Base-by-base conservation (phyloP, 2,329 filamentous ascomycete species). In the Coniochaeta ligniaria region DNA sequence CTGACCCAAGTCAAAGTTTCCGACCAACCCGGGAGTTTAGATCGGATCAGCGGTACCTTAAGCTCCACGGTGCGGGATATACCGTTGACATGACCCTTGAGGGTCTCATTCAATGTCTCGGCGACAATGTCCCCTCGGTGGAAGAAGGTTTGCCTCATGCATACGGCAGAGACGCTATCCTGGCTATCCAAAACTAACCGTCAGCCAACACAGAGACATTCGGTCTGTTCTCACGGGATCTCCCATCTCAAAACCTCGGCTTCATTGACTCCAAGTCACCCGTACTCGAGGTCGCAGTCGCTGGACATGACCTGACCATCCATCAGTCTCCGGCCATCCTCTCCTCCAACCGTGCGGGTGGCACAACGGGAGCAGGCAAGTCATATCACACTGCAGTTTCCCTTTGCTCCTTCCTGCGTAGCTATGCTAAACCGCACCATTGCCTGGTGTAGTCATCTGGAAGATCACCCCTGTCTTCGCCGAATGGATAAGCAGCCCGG, bases 391-490 rank as follows among this genome's bases (percentile, higher is more conserved):
- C 3, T 5, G 3, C 24, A n/a, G 45, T 56, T 36, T 22, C 54
- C 60, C 31, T 59, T 24, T 33, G n/a, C 33, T 52, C 57, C 28
- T 12, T 3, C 43, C 6, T 47, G 9, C 2, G 6, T 47, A 22
- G 8, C 26, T 31, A 20, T 41, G 28, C 41, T 43, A 58, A 20
- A 33, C 47, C 22, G 57, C 45, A 58, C 56, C 28, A 47, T 58
- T n/a, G 61, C 47, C 12, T 28, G 6, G 47, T 52, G 24, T 52
- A 52, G 92, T 96, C 20, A 79, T 98, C 9, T 99, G 95, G 95
- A 92, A 90, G 73, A 89, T 96, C 66, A 94, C 92, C 0, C 92
- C 93, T 9, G 78, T 86, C 52, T 87, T 98, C 69, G 91, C 93
- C 24, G 78, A 85, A 65, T 98, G 92, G 92, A 81, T 98, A 54